These are phyloP conservation scores for Thalia dealbata DNA, from an alignment of 176 grass and related monocot species.

Conservation along the genomic window DNA sequence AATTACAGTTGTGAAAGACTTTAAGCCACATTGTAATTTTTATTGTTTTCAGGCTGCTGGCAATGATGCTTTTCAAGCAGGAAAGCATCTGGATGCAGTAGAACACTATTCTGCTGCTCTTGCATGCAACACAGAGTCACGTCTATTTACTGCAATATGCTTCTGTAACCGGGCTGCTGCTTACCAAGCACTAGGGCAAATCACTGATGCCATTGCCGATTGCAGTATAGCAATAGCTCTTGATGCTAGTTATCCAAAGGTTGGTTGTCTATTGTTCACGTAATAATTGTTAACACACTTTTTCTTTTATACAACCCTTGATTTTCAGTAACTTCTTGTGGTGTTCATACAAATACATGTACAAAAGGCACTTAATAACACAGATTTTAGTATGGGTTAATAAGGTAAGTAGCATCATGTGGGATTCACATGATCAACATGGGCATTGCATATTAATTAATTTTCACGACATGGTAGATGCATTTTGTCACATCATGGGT, in stretches of 20 bases:
- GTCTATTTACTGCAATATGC: constrained; percentile 58
- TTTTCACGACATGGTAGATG: not conserved
- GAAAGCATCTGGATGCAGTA: constrained; percentile 70
- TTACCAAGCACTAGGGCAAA: constrained; percentile 72
- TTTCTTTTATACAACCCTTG: constrained; percentile 13
- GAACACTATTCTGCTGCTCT: constrained; percentile 72
- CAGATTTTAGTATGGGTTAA: not conserved
- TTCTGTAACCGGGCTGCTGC: constrained; percentile 84
- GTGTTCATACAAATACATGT: not conserved
- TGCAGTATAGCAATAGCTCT: constrained; percentile 77
- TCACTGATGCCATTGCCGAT: constrained; percentile 86
- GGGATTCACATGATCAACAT: not conserved
- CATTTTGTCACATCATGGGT: too few species aligned
- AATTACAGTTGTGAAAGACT: too few species aligned
- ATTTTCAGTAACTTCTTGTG: not conserved
- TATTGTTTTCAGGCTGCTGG: constrained; percentile 49
- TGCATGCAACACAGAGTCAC: constrained; percentile 49
- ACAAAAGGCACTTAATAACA: not conserved
- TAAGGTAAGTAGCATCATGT: not conserved
- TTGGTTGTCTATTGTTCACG: constrained; percentile 22
- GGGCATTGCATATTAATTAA: not conserved
- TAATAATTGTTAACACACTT: not conserved
- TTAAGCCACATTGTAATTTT: not conserved
- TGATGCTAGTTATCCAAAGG: constrained; percentile 63
- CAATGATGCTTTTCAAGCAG: constrained; percentile 78